Percentiles rank a stretch among this genome's conserved stretches.
phyloP scores from a whole-genome alignment of 2,329 filamentous ascomycete genomes.

The Tolypocladium amazonense region DNA sequence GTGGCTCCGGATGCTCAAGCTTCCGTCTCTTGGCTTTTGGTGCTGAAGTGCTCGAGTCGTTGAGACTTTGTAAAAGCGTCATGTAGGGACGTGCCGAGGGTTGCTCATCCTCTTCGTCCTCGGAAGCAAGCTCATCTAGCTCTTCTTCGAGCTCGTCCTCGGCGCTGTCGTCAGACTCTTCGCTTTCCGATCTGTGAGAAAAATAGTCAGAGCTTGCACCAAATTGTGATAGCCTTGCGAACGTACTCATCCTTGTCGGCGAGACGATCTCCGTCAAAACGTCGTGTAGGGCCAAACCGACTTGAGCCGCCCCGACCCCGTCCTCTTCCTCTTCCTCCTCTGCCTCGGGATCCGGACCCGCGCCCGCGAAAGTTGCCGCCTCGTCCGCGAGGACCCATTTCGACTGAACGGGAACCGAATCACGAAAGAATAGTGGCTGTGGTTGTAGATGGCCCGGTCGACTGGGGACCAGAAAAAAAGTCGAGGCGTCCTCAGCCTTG shows the following conservation, averaged over 20 bases:
- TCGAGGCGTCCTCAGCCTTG: constrained; percentile 17
- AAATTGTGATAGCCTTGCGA: neutral
- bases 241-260: constrained; percentile 26
- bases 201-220: neutral
- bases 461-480: constrained; percentile 5
- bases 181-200: constrained; percentile 1
- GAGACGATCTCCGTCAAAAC: constrained; percentile 23
- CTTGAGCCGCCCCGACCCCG: constrained; percentile 20
- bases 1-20: constrained; percentile 27
- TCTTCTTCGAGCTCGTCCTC: constrained; percentile 24
- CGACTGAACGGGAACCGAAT: neutral
- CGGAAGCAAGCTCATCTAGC: constrained; percentile 26
- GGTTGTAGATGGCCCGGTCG: neutral
- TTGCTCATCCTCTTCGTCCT: constrained; percentile 33
- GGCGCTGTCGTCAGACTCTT: constrained; percentile 13
- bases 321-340: constrained; percentile 11
- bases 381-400: constrained; percentile 25
- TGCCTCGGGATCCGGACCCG: constrained; percentile 17
- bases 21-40: constrained; percentile 48
- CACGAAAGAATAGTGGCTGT: neutral
- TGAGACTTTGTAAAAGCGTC: constrained; percentile 47
- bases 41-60: constrained; percentile 23
- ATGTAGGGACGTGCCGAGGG: constrained; percentile 39
- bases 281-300: constrained; percentile 24
- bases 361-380: constrained; percentile 21